Conservation (phyloP, 1,284 basidiomycete species). For the Ceratobasidium sp. region DNA sequence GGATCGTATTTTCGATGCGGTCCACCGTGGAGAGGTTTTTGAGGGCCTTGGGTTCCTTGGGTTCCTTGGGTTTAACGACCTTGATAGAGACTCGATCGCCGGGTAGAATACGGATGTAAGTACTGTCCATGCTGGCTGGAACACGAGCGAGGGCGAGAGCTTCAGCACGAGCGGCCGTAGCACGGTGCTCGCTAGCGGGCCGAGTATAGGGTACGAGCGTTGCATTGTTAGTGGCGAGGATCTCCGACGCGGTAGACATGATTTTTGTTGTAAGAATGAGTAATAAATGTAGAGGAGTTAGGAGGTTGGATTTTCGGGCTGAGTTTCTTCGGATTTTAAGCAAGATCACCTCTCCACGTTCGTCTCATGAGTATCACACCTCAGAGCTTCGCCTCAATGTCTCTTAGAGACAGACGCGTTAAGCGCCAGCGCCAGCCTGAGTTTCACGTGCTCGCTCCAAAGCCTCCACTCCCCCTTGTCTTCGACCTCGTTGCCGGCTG, state of each 20-base stretch:
- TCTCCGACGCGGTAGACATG: not conserved
- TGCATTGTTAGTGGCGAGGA: not conserved
- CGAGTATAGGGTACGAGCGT: not conserved
- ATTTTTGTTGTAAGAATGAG: not conserved
- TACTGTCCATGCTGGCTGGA: not conserved
- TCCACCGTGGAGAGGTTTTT: not conserved
- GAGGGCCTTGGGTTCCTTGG: no score
- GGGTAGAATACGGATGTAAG: not conserved
- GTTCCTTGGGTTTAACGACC: no score
- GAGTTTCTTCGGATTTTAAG: no score
- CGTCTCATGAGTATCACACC: no score
- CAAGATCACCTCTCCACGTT: no score
- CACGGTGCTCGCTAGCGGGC: not conserved
- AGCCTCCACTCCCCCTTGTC: not conserved
- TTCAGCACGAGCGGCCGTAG: not conserved
- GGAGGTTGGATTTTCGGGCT: no score
- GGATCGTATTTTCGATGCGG: not conserved
- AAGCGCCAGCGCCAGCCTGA: not conserved
- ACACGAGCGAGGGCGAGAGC: not conserved
- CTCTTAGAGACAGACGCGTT: no score
- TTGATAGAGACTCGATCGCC: constrained; percentile 1
- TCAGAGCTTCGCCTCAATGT: no score
- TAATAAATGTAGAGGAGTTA: no score
- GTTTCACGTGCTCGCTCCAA: not conserved
- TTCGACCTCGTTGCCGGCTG: no score